Evolutionary conservation across 2,329 filamentous ascomycete genomes (phyloP).

Genomic region (Nigrospora osmanthi): DNA sequence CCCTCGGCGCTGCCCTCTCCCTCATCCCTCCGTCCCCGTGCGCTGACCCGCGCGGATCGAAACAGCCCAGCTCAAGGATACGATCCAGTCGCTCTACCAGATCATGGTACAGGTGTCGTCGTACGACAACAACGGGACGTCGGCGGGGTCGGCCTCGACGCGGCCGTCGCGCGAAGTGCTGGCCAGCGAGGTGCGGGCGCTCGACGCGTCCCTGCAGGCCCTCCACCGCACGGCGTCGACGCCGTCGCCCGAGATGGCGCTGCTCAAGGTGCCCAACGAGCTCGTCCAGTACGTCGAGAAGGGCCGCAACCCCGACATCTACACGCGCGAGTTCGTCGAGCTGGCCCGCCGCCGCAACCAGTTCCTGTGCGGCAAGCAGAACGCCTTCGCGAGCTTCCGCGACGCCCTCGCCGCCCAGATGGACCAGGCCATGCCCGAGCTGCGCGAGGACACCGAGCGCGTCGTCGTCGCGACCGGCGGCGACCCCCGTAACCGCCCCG

Average conservation of each 20-base stretch:
- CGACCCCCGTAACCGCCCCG: too few species aligned
- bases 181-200: constrained; percentile 39
- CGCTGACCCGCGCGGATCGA: neutral
- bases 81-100: constrained; percentile 25
- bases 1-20: neutral
- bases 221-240: constrained; percentile 32
- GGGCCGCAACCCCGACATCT: constrained; percentile 66
- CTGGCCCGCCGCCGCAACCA: constrained; percentile 59
- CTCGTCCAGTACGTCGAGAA: constrained; percentile 63
- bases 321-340: constrained; percentile 68
- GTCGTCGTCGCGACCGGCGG: constrained; percentile 41
- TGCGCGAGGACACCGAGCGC: constrained; percentile 41
- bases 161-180: constrained; percentile 48
- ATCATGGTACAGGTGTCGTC: constrained; percentile 48
- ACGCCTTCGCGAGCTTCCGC: constrained; percentile 52
- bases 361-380: constrained; percentile 56
- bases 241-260: constrained; percentile 17
- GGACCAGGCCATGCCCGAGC: constrained; percentile 49
- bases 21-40: neutral
- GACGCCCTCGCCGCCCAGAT: constrained; percentile 56
- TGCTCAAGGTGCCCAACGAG: constrained; percentile 52
- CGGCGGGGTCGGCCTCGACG: constrained; percentile 4
- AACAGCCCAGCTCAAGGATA: constrained; percentile 23
- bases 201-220: constrained; percentile 28
- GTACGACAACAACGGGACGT: constrained; percentile 43